Evolutionary conservation across 2,329 filamentous ascomycete species (phyloP).

Genomic region (Calycina herbarum): DNA sequence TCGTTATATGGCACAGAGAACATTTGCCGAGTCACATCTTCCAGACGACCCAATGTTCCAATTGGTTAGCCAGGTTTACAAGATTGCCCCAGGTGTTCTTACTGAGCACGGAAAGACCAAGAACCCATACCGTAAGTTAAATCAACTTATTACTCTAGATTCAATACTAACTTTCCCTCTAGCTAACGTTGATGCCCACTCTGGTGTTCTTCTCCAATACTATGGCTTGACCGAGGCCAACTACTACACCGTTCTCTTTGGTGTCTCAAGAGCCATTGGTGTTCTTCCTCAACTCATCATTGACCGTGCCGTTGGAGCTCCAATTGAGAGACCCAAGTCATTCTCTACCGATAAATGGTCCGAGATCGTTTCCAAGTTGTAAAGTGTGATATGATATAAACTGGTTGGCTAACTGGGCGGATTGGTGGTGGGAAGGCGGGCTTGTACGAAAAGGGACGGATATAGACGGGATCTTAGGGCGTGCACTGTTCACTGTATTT

Average conservation of each 20-base stretch:
- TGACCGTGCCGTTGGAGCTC: constrained; percentile 93
- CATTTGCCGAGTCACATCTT: constrained; percentile 85
- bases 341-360: constrained; percentile 97
- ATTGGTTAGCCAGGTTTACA: constrained; percentile 99
- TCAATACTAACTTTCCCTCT: constrained; percentile 53
- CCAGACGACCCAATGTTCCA: constrained; percentile 99
- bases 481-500: constrained; percentile 38
- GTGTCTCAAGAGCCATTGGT: constrained; percentile 96
- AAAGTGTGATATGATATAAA: constrained; percentile 2
- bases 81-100: constrained; percentile 96
- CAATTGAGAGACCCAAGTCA: constrained; percentile 98
- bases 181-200: constrained; percentile 99
- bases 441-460: constrained; percentile 33
- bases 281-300: constrained; percentile 99
- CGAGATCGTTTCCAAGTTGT: constrained; percentile 64
- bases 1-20: constrained; percentile 96
- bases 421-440: constrained; percentile 11
- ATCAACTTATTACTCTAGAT: constrained; percentile 69
- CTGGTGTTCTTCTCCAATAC: constrained; percentile 98
- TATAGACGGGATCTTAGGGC: constrained; percentile 28
- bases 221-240: constrained; percentile 98
- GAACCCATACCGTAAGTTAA: constrained; percentile 54
- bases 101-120: constrained; percentile 99
- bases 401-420: not conserved
- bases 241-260: constrained; percentile 99